phyloP scores from a whole-genome alignment of 108 stramenopile genomes.

The Thalassiosira profunda region DNA sequence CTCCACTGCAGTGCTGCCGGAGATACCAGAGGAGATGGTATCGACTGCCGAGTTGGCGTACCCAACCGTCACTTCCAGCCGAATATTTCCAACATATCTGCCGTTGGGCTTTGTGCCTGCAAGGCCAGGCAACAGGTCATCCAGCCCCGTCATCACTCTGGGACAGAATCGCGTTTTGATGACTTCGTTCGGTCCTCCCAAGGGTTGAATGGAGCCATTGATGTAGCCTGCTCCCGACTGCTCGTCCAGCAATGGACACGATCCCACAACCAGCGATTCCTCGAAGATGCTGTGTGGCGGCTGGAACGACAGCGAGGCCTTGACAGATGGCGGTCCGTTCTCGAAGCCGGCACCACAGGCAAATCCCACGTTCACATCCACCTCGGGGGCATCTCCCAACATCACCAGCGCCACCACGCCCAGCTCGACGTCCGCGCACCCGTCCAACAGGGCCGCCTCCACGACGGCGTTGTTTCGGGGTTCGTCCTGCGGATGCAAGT shows the following conservation, averaged over 20 bases:
- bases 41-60: constrained; percentile 1
- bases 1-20: constrained; percentile 17
- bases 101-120: constrained; percentile 33
- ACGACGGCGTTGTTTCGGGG: not conserved
- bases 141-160: constrained; percentile 13
- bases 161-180: constrained; percentile 29
- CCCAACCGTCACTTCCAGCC: constrained; percentile 7
- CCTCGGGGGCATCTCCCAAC: constrained; percentile 3
- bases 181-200: constrained; percentile 10
- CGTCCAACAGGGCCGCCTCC: constrained; percentile 22
- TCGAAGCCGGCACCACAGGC: not conserved
- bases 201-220: not conserved
- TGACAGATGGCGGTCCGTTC: constrained; percentile 4
- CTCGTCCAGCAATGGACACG: constrained; percentile 36
- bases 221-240: not conserved
- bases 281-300: constrained; percentile 41
- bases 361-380: not conserved
- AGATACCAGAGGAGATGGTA: not conserved
- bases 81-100: constrained; percentile 30
- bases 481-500: constrained; percentile 4
- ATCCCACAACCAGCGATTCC: constrained; percentile 19
- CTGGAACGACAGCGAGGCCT: constrained; percentile 8
- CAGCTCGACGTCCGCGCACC: constrained; percentile 35
- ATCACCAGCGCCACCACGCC: constrained; percentile 35
- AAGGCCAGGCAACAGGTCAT: constrained; percentile 31